These are phyloP conservation scores for Umbelopsis sp. DNA, from an alignment of 192 early-diverging fungal genomes.

Conservation along the genomic window DNA sequence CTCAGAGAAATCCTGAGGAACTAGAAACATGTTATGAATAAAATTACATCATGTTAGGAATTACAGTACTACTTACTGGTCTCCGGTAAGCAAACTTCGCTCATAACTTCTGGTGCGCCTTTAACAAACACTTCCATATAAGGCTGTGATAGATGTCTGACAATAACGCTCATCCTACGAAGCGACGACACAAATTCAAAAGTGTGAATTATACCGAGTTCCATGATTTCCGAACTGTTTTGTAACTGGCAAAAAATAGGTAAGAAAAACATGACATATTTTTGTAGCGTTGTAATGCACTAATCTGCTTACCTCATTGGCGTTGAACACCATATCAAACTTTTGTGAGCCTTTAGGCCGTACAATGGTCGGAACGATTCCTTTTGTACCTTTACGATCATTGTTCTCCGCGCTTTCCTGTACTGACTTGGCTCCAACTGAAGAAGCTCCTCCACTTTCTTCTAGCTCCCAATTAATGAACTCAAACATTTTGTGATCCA, in stretches of 20 bases:
- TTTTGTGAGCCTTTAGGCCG: slow-evolving; percentile 55
- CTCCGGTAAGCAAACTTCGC: slow-evolving; percentile 81
- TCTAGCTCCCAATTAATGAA: slow-evolving; percentile 94
- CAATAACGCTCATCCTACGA: slow-evolving; percentile 92
- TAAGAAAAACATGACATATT: background rate
- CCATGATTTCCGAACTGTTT: slow-evolving; percentile 38
- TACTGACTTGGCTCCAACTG: slow-evolving; percentile 30
- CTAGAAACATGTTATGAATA: slow-evolving; percentile 36
- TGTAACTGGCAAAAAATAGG: background rate
- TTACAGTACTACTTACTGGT: slow-evolving; percentile 52
- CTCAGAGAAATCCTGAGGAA: slow-evolving; percentile 86
- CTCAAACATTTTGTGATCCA: slow-evolving; percentile 98
- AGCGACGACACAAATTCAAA: slow-evolving; percentile 94
- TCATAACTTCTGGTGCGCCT: slow-evolving; percentile 96
- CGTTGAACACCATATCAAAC: background rate
- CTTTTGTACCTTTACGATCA: slow-evolving; percentile 38
- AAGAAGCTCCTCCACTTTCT: slow-evolving; percentile 65
- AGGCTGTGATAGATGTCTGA: slow-evolving; percentile 66
- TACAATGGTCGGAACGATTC: slow-evolving; percentile 80
- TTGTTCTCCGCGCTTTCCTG: slow-evolving; percentile 22
- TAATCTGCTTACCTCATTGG: background rate
- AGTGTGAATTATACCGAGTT: slow-evolving; percentile 80
- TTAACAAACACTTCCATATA: slow-evolving; percentile 90
- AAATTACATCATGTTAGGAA: background rate
- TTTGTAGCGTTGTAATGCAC: background rate